Evolutionary conservation across 2,329 filamentous ascomycete species (phyloP), one percentile per base, ranked within the genome.

Genomic region (Penicillium concentricum): DNA sequence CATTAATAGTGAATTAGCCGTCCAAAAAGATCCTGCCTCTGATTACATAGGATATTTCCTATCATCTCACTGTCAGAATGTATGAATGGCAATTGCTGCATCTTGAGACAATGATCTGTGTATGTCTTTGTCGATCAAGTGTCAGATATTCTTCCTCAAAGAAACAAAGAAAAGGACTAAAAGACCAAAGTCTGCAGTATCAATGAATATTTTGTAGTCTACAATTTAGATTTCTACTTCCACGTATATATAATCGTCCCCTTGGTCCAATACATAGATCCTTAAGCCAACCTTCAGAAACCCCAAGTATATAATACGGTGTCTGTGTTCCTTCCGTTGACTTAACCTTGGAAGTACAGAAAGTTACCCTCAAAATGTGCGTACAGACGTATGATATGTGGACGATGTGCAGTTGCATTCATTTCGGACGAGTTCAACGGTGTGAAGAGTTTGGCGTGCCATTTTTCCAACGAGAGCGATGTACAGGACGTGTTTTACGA

Each of bases 391-490:
- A 55, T 22, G 7, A 50, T 18, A 7, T 32, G 20, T 55, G 52
- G 52, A 35, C 3, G 3, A 49, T 51, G 28, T 55, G 52, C 32
- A 42, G 42, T n/a, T 55, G 52, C 32, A 43, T 55, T 10, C 18
- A 28, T 13, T 44, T 42, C 12, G 45, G 52, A n/a, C 37, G 15
- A 43, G 8, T 55, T 20, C 16, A 26, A 20, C 52, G 38, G 1
- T 55, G 52, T 13, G n/a, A 28, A 43, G 52, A 55, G 22, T 55
- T 55, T 2, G 52, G 52, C 6, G 28, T 37, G 5, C 52, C 52
- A 18, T 42, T 43, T 10, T 13, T 9, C n/a, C 6, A n/a, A 8
- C 45, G 52, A 43, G 13, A 37, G 6, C n/a, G n/a, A 3, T 55
- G 52, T 3, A 22, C 28, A 15, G 37, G 28, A n/a, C 13, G 15